These are phyloP conservation scores for Ophiosphaerella narmari DNA, from an alignment of 2,329 filamentous ascomycete species.

Conservation along the genomic window DNA sequence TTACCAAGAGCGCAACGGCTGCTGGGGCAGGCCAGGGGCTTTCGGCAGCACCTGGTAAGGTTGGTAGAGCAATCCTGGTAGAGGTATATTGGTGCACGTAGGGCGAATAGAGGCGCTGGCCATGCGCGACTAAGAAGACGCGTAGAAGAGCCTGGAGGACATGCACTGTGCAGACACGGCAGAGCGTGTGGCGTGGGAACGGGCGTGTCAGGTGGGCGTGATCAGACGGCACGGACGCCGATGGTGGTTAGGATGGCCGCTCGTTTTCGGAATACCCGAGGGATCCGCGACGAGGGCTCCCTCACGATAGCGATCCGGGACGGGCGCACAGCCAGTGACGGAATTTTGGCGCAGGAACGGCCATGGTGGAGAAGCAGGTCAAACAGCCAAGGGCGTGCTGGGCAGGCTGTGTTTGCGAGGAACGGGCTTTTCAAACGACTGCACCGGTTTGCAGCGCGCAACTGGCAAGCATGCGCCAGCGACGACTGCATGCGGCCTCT, in stretches of 20 bases:
- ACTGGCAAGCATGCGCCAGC: too few relatives aligned
- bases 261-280: conserved; percentile 36
- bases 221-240: conserved; percentile 34
- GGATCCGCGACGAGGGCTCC: conserved; percentile 34
- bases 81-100: conserved; percentile 35
- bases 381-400: conserved; percentile 10
- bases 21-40: too few relatives aligned
- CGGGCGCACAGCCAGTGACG: conserved; percentile 14
- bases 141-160: not conserved
- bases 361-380: conserved; percentile 8
- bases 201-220: conserved; percentile 29
- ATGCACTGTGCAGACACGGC: not conserved
- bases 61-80: conserved; percentile 28
- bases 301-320: conserved; percentile 31
- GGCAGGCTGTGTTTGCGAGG: conserved; percentile 8
- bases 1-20: too few relatives aligned
- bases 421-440: conserved; percentile 19
- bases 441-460: too few relatives aligned
- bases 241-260: conserved; percentile 31
- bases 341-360: conserved; percentile 6
- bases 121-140: not conserved
- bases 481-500: conserved; percentile 19
- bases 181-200: conserved; percentile 14
- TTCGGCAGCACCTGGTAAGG: not conserved
- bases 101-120: conserved; percentile 34